Percentiles rank a stretch among this genome's conserved stretches.
Evolutionary conservation across 78 protist genomes (phyloP).

Genomic region (Blattamonas nauphoetae): DNA sequence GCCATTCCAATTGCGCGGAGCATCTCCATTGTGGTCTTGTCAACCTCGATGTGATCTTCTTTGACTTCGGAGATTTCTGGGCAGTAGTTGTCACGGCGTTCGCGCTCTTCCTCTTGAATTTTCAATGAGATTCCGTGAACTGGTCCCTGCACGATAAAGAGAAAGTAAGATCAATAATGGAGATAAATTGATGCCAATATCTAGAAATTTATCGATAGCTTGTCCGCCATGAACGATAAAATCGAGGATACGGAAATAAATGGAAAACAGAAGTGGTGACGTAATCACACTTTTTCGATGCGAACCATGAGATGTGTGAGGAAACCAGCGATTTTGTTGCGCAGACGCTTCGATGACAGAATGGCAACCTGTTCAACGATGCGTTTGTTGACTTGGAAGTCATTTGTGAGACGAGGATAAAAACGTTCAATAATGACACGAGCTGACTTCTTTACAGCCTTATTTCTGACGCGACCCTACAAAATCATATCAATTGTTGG

Average conservation of each 20-base stretch:
- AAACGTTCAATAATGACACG: slow-evolving; percentile 93
- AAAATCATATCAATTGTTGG: neutral
- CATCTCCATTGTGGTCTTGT: slow-evolving; percentile 42
- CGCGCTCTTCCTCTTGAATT: slow-evolving; percentile 99
- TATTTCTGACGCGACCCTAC: slow-evolving; percentile 97
- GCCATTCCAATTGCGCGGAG: slow-evolving; percentile 28
- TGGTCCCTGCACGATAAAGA: slow-evolving; percentile 88
- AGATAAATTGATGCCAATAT: too few relatives aligned
- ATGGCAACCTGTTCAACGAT: slow-evolving; percentile 83
- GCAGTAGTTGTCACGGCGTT: slow-evolving; percentile 96
- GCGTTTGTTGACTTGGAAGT: slow-evolving; percentile 97
- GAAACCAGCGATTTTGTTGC: slow-evolving; percentile 98
- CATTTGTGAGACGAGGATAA: slow-evolving; percentile 86
- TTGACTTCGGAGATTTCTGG: slow-evolving; percentile 87
- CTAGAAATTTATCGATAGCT: neutral
- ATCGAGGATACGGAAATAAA: neutral
- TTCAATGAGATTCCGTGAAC: slow-evolving; percentile 95
- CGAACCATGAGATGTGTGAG: slow-evolving; percentile 55
- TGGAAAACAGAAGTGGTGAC: neutral
- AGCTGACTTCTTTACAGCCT: slow-evolving; percentile 97
- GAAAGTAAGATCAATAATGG: slow-evolving; percentile 81
- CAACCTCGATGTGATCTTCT: slow-evolving; percentile 36
- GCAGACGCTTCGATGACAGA: slow-evolving; percentile 93
- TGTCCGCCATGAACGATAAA: neutral
- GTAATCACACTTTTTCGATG: neutral